Evolutionary conservation across 1,139 yeast species (phyloP).

Genomic region (Candida smagusa): DNA sequence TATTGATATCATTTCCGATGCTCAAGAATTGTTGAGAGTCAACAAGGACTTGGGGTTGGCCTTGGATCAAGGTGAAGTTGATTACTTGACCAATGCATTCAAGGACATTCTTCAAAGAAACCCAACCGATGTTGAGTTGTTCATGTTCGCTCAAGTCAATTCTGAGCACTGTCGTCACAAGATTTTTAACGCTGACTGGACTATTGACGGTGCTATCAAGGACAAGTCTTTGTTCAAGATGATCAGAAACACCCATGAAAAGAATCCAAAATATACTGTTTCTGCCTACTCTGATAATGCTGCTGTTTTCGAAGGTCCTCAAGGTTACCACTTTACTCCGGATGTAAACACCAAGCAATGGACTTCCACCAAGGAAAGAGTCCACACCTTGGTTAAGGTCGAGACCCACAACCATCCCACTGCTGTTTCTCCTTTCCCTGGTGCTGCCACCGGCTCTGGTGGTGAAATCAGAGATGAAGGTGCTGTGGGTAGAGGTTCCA

Average conservation of each 20-base stretch:
- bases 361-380: conserved; percentile 70
- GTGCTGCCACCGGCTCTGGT: conserved; percentile 99
- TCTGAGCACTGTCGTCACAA: conserved; percentile 99
- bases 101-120: conserved; percentile 72
- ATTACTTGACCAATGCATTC: conserved; percentile 80
- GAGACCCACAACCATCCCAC: conserved; percentile 99
- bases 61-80: conserved; percentile 87
- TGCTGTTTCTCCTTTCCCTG: conserved; percentile 98
- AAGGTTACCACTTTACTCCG: conserved; percentile 76
- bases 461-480: conserved; percentile 99
- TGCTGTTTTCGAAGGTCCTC: conserved; percentile 89
- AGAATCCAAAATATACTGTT: conserved; percentile 77
- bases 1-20: conserved; percentile 61
- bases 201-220: conserved; percentile 78
- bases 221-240: conserved; percentile 80
- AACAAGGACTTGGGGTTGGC: conserved; percentile 89
- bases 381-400: conserved; percentile 89
- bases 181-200: conserved; percentile 98
- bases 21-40: conserved; percentile 66
- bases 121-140: conserved; percentile 96
- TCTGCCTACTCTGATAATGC: conserved; percentile 98
- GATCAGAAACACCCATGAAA: conserved; percentile 91
- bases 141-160: conserved; percentile 99
- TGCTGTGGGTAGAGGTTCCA: conserved; percentile 98
- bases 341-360: conserved; percentile 70